phyloP scores from a whole-genome alignment of 257 asterid genomes.

The Voacanga thouarsii region DNA sequence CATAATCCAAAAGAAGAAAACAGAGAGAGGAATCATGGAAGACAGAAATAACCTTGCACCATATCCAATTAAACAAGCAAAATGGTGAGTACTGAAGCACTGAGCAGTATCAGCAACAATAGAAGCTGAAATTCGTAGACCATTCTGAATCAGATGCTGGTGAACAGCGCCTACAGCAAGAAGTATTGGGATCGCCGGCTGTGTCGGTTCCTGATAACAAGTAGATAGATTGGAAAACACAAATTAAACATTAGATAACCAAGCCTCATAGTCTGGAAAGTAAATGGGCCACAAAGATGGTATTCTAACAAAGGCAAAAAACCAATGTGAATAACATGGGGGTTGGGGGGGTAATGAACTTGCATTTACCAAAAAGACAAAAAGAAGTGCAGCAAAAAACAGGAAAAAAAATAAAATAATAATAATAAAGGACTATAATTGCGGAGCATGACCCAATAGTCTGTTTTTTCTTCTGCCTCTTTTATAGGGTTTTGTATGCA shows the following conservation, averaged over 20 bases:
- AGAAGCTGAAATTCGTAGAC: slow-evolving; percentile 96
- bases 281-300: background rate
- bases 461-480: too few species aligned
- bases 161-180: slow-evolving; percentile 99
- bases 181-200: slow-evolving; percentile 97
- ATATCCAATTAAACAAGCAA: slow-evolving; percentile 98
- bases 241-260: background rate
- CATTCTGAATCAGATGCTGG: slow-evolving; percentile 97
- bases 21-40: background rate
- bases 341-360: background rate
- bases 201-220: slow-evolving; percentile 74
- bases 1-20: slow-evolving; percentile 3
- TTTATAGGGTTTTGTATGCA: background rate
- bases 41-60: slow-evolving; percentile 82
- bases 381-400: background rate
- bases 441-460: background rate
- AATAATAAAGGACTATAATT: background rate
- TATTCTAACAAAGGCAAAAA: background rate
- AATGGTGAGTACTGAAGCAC: slow-evolving; percentile 99
- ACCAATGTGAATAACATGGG: background rate
- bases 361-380: background rate
- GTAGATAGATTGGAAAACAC: slow-evolving; percentile 10
- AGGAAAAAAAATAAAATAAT: background rate
- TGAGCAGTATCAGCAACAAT: slow-evolving; percentile 98
- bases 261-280: background rate